These are phyloP conservation scores for Plasmodium fragile DNA, from an alignment of 169 alveolate genomes.

Conservation along the genomic window DNA sequence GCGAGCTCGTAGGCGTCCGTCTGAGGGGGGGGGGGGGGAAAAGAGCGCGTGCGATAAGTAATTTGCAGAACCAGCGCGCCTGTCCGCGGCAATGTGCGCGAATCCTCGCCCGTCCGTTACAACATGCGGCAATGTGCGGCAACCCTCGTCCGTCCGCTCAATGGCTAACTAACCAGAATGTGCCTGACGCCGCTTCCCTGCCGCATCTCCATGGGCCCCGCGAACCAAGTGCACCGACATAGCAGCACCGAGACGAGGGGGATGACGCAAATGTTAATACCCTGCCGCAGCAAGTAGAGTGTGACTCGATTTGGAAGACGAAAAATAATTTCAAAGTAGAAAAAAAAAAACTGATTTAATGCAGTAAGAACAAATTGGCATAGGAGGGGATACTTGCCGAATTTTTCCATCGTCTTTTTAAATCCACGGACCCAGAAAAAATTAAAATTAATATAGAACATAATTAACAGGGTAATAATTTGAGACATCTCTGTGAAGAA, in stretches of 20 bases:
- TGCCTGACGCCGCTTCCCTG: background rate
- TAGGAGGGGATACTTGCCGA: slow-evolving; percentile 11
- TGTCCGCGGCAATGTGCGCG: no score
- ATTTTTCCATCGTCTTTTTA: slow-evolving; percentile 32
- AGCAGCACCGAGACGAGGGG: slow-evolving; percentile 25
- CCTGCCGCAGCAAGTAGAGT: slow-evolving; percentile 25
- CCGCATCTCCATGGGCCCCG: background rate
- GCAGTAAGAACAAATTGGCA: slow-evolving; percentile 14
- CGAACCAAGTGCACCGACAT: background rate
- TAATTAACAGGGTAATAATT: slow-evolving; percentile 23
- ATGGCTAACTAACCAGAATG: background rate
- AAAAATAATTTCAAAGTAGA: slow-evolving; percentile 30
- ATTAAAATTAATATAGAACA: slow-evolving; percentile 49
- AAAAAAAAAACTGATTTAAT: slow-evolving; percentile 22
- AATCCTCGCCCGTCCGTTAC: no score
- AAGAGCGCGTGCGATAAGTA: no score
- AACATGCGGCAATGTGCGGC: no score
- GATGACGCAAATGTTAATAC: slow-evolving; percentile 35
- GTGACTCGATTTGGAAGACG: slow-evolving; percentile 12
- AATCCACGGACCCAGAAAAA: slow-evolving; percentile 66
- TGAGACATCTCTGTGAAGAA: slow-evolving; percentile 17
- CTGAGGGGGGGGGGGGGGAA: background rate
- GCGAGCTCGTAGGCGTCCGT: background rate
- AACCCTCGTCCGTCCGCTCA: background rate
- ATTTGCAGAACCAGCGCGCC: background rate